A percentile compares a stretch with the other conserved stretches of the same genome.
phyloP scores from a whole-genome alignment of 352 stramenopile genomes.

The Phytophthora lateralis region DNA sequence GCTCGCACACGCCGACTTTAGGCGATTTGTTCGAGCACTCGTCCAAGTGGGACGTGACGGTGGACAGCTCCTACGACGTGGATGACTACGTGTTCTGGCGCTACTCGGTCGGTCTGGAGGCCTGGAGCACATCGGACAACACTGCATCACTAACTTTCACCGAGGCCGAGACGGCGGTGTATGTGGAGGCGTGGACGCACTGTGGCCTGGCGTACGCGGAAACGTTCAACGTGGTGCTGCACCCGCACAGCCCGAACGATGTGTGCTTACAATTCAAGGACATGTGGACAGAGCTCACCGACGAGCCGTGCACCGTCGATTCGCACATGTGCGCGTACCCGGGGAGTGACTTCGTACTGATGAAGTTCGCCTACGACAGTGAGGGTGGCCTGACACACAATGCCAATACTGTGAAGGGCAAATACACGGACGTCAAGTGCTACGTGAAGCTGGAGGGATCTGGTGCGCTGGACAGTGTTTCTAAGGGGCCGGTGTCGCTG shows the following conservation, averaged over 20 bases:
- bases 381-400: constrained; percentile 3
- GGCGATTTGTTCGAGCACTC: constrained; percentile 13
- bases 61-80: constrained; percentile 3
- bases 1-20: constrained; percentile 17
- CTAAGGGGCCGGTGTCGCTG: background rate
- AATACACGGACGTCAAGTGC: constrained; percentile 35
- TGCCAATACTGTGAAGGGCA: constrained; percentile 21
- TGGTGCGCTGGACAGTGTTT: background rate
- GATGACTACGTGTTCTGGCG: constrained; percentile 50
- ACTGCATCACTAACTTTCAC: constrained; percentile 27
- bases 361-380: constrained; percentile 26
- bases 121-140: constrained; percentile 17
- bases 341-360: constrained; percentile 23
- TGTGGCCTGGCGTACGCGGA: constrained; percentile 36
- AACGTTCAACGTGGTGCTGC: constrained; percentile 42
- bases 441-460: constrained; percentile 17
- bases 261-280: constrained; percentile 12
- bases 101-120: constrained; percentile 34
- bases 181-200: constrained; percentile 59
- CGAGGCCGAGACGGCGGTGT: constrained; percentile 35
- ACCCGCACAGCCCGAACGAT: constrained; percentile 33
- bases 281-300: constrained; percentile 22
- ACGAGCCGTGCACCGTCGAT: constrained; percentile 5
- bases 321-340: constrained; percentile 27
- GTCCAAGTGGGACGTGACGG: constrained; percentile 1